Base-by-base conservation (phyloP, 192 early-diverging fungal species). In the Linnemannia elongata region DNA sequence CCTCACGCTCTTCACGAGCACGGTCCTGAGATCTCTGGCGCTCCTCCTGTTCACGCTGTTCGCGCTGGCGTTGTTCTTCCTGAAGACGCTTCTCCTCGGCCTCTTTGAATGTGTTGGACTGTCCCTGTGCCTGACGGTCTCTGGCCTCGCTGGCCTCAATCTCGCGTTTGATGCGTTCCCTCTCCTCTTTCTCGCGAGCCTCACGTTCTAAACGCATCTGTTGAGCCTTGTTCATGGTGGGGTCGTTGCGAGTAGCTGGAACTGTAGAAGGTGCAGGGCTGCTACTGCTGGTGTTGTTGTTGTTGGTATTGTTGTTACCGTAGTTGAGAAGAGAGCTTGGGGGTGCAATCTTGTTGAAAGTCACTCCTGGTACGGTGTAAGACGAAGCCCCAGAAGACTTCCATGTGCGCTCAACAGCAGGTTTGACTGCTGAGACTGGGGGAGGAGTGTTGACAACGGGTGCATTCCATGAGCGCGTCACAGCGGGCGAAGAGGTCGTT, bases 21-120 rank as follows among this genome's bases (percentile, higher is more conserved):
- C 80, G 86, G 30, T 92, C 91, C 60, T 91, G 88, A 30, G 69
- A 42, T 54, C 78, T n/a, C 49, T 90, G 84, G 44, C 85, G 75
- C 78, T 89, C 82, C 22, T 77, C 71, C 15, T 77, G 54, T 69
- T 63, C 63, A 15, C 74, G 72, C 68, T 69, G 66, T 63, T 85
- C 79, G 27, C 68, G 80, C 35, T 81, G 81, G 60, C 81, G 74
- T 68, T 81, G 79, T 52, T 82, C 76, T 69, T 83, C 57, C n/a
- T 60, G 82, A 71, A 75, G 72, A 66, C 73, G 71, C 76, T 77
- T 55, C 71, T 90, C 88, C 63, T 84, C 80, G 45, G 74, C 63
- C 36, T 78, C 82, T n/a, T 81, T 70, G 49, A 72, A 36, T 17
- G 69, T 69, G 24, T 38, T 71, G 36, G 77, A 41, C n/a, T 80